A percentile compares a stretch with the other conserved stretches of the same genome.
phyloP scores from a whole-genome alignment of 257 asterid species.

The Gentiana dahurica region DNA sequence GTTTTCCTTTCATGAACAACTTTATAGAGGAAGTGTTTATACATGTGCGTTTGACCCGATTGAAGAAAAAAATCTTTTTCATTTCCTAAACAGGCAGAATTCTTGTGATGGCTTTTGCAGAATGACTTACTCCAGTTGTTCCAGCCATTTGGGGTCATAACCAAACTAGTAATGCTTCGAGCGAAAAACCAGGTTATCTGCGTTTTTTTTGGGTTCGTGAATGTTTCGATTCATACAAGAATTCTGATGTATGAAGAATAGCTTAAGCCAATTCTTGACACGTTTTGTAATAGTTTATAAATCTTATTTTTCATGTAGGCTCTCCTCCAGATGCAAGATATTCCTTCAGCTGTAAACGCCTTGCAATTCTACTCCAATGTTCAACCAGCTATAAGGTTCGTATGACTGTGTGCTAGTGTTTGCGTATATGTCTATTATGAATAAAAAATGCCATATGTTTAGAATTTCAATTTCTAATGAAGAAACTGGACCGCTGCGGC shows the following conservation, averaged over 20 bases:
- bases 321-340: constrained; percentile 96
- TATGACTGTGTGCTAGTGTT: not conserved
- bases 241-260: constrained; percentile 7
- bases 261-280: not conserved
- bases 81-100: not conserved
- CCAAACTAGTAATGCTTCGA: constrained; percentile 96
- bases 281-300: not conserved
- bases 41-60: no score
- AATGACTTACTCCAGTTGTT: constrained; percentile 94
- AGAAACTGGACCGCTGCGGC: constrained; percentile 1
- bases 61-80: no score
- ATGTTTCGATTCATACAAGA: constrained; percentile 2
- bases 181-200: constrained; percentile 86
- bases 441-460: not conserved
- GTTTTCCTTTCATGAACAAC: no score
- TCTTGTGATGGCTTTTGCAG: constrained; percentile 26
- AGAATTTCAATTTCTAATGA: not conserved
- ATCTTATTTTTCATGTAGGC: constrained; percentile 42
- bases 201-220: not conserved
- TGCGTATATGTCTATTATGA: not conserved
- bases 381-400: constrained; percentile 86
- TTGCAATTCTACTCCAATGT: constrained; percentile 74
- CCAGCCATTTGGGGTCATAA: constrained; percentile 92
- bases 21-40: no score
- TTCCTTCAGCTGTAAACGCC: constrained; percentile 83